Evolutionary conservation across 1,284 basidiomycete genomes (phyloP).

Genomic region (Ganoderma boninense): DNA sequence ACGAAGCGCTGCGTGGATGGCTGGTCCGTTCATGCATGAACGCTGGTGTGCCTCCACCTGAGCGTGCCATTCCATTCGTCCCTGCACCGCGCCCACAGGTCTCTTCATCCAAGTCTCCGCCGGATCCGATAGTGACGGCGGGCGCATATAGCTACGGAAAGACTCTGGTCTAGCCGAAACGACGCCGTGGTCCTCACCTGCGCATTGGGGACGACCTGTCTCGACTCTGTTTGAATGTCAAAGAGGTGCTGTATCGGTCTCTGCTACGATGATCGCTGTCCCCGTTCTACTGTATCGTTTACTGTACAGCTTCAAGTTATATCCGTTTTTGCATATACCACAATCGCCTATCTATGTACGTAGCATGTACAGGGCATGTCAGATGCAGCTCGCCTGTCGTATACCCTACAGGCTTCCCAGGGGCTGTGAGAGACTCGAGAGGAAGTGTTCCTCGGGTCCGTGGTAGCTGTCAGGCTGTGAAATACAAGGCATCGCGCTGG

Average conservation of each 20-base stretch:
- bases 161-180: neutral
- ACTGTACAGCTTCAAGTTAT: neutral
- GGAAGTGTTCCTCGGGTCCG: neutral
- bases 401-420: neutral
- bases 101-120: neutral
- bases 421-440: neutral
- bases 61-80: constrained; percentile 11
- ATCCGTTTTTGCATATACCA: neutral
- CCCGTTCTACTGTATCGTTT: neutral
- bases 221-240: neutral
- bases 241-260: neutral
- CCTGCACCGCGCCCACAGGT: neutral
- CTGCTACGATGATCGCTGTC: neutral
- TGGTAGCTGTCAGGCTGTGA: neutral
- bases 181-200: neutral
- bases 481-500: neutral
- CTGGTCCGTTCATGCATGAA: constrained; percentile 20
- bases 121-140: neutral
- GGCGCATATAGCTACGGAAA: neutral
- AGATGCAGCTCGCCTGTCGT: neutral
- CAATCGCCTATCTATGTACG: neutral
- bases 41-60: constrained; percentile 14
- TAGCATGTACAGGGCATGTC: neutral
- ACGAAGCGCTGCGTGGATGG: constrained; percentile 21
- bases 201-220: neutral